These are phyloP conservation scores for Mortierella claussenii DNA, from an alignment of 192 early-diverging fungal species.

Conservation along the genomic window DNA sequence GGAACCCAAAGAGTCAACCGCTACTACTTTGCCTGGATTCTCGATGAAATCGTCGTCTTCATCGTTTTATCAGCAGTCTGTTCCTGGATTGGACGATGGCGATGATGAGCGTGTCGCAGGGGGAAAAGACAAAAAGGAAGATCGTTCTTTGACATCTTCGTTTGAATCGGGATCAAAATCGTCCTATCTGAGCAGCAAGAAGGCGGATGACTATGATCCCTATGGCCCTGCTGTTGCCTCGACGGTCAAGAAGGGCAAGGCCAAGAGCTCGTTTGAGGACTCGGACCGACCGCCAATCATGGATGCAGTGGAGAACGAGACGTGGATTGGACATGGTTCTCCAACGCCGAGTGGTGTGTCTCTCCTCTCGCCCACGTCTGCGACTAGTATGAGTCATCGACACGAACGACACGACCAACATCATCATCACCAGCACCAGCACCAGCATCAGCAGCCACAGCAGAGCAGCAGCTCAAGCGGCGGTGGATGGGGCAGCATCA, in stretches of 20 bases:
- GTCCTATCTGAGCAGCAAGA: conserved; percentile 25
- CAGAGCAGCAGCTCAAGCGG: background rate
- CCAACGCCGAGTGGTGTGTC: conserved; percentile 20
- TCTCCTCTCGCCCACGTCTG: conserved; percentile 16
- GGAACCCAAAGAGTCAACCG: background rate
- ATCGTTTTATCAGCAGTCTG: conserved; percentile 43
- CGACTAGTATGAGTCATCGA: conserved; percentile 39
- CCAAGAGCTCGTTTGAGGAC: conserved; percentile 24
- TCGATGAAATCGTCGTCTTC: conserved; percentile 9
- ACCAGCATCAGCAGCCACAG: conserved; percentile 1
- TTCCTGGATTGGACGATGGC: conserved; percentile 33
- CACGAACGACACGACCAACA: conserved; percentile 11
- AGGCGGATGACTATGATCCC: conserved; percentile 34
- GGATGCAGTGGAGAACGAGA: background rate
- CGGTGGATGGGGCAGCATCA: background rate
- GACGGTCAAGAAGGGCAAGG: conserved; percentile 13
- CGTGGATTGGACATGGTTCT: conserved; percentile 10
- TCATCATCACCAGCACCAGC: background rate
- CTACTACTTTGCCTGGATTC: background rate
- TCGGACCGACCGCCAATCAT: too few species aligned
- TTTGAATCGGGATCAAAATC: background rate
- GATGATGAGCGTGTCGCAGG: background rate
- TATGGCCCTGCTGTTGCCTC: too few species aligned
- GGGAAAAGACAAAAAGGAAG: background rate
- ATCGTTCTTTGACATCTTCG: background rate